These are phyloP conservation scores for Castanea mollissima DNA, from an alignment of 306 rosid genomes.

Conservation along the genomic window DNA sequence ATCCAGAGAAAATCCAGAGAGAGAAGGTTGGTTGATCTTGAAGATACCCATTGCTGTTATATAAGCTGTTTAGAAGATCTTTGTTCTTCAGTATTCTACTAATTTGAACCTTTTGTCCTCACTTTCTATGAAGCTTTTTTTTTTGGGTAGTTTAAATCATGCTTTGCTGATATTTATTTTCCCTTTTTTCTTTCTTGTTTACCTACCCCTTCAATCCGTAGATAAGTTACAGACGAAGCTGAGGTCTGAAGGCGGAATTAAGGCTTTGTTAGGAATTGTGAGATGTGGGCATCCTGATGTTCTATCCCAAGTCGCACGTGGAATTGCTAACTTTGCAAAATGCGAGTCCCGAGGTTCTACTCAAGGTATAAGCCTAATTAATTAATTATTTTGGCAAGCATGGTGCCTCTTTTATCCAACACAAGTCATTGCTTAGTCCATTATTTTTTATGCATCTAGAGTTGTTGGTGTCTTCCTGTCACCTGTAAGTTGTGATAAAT, in stretches of 20 bases:
- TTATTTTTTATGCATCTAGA: neutral
- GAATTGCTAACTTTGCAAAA: slow-evolving; percentile 96
- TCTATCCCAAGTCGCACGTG: slow-evolving; percentile 97
- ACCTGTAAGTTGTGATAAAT: neutral
- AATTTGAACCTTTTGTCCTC: neutral
- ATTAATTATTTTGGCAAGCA: neutral
- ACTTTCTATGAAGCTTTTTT: neutral
- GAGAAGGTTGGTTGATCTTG: neutral
- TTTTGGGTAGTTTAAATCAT: neutral
- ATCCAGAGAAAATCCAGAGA: neutral
- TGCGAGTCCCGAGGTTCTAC: slow-evolving; percentile 91
- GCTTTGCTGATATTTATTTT: slow-evolving; percentile 7
- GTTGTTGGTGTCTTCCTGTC: neutral
- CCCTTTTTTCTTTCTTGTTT: neutral
- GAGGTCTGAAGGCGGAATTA: slow-evolving; percentile 91
- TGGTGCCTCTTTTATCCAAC: neutral
- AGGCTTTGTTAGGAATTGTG: slow-evolving; percentile 91
- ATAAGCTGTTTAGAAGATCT: neutral
- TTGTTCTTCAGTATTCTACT: neutral
- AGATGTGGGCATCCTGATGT: slow-evolving; percentile 98
- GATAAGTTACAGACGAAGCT: slow-evolving; percentile 81
- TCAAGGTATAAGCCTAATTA: slow-evolving; percentile 57
- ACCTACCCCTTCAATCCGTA: slow-evolving; percentile 19
- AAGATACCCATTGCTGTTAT: neutral
- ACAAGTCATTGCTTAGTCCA: neutral